phyloP scores from a whole-genome alignment of 2,329 filamentous ascomycete species.

The Chalaropsis ovoidea region DNA sequence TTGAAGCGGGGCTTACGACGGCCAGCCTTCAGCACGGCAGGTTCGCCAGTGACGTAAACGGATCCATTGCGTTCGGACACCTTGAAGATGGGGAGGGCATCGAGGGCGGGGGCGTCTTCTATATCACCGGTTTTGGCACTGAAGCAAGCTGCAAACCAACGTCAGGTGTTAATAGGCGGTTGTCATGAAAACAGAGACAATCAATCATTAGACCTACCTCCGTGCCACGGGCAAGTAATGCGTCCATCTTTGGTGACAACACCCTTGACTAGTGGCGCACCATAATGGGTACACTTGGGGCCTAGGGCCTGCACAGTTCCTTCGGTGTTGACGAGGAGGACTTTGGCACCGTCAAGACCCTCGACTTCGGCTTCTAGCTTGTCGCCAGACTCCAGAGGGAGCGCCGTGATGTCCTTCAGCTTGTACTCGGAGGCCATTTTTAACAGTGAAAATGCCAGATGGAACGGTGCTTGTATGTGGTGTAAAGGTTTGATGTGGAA shows the following conservation, averaged over 20 bases:
- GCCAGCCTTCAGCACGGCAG: constrained; percentile 65
- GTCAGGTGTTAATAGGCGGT: constrained; percentile 15
- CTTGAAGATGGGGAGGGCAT: constrained; percentile 74
- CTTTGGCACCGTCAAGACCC: constrained; percentile 74
- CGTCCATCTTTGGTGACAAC: constrained; percentile 72
- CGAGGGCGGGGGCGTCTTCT: constrained; percentile 84
- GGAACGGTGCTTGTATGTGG: background rate
- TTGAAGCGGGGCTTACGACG: constrained; percentile 48
- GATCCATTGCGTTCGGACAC: constrained; percentile 69
- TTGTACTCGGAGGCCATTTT: constrained; percentile 45
- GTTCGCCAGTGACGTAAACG: constrained; percentile 74
- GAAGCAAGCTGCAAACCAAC: constrained; percentile 63
- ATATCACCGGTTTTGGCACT: constrained; percentile 81
- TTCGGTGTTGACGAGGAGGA: constrained; percentile 70
- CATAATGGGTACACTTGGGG: constrained; percentile 82
- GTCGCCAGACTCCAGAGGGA: constrained; percentile 52
- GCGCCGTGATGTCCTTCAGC: constrained; percentile 65
- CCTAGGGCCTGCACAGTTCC: constrained; percentile 70
- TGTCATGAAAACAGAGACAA: background rate
- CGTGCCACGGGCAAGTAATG: constrained; percentile 92
- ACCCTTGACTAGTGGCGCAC: constrained; percentile 78
- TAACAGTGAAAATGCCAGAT: background rate
- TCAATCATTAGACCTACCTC: constrained; percentile 48
- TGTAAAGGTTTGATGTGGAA: background rate
- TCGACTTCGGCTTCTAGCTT: constrained; percentile 88